Conservation (phyloP, 106 monocot species). For the Gastrodia elata region DNA sequence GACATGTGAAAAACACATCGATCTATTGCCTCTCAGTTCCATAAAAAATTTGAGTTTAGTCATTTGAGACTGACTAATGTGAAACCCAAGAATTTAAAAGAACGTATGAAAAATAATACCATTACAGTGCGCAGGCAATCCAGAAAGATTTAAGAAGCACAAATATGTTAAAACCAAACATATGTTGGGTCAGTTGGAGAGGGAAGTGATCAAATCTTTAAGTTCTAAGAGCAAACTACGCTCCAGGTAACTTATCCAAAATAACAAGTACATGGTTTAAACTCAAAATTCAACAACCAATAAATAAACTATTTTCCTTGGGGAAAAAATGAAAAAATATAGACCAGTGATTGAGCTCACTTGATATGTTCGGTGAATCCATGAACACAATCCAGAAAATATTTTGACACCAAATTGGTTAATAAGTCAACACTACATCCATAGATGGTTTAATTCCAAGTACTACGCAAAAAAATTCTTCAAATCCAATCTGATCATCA, state of each 20-base stretch:
- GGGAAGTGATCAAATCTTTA: neutral
- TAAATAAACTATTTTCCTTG: neutral
- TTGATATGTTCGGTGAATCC: neutral
- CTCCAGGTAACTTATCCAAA: neutral
- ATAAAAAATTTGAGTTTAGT: neutral
- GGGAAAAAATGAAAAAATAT: neutral
- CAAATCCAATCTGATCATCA: neutral
- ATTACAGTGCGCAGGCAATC: neutral
- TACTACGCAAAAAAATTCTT: neutral
- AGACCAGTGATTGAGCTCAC: neutral
- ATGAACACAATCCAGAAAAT: neutral
- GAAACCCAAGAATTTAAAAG: neutral
- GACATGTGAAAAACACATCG: neutral
- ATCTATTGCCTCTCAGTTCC: neutral
- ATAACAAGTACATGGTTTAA: neutral
- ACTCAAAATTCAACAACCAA: neutral
- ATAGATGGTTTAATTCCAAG: neutral
- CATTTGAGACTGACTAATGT: neutral
- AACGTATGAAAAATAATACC: neutral
- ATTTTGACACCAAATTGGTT: neutral
- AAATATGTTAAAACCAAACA: neutral
- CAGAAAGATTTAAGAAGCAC: neutral
- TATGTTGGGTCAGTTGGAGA: neutral
- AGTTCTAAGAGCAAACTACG: neutral
- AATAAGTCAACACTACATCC: neutral